Evolutionary conservation across 176 grass and related monocot species (phyloP).

Genomic region (Phragmites australis): DNA sequence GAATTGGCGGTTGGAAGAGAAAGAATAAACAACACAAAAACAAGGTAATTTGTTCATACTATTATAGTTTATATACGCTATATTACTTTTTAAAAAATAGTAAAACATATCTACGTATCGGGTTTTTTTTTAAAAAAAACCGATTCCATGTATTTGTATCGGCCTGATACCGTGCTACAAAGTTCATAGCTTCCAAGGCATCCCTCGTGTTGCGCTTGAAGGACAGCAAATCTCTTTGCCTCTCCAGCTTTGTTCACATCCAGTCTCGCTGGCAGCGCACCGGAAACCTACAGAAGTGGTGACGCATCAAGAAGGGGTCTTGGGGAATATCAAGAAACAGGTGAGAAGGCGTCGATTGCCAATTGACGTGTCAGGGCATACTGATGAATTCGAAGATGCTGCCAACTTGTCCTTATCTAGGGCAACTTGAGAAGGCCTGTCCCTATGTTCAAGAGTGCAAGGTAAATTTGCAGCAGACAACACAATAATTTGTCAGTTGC

Average conservation of each 20-base stretch:
- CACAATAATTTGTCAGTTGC: neutral
- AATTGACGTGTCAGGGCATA: slow-evolving; percentile 32
- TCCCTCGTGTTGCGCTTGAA: slow-evolving; percentile 73
- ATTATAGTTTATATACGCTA: too few relatives aligned
- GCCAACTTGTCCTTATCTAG: slow-evolving; percentile 49
- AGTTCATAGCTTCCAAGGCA: slow-evolving; percentile 80
- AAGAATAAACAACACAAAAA: neutral
- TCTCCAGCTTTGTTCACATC: slow-evolving; percentile 68
- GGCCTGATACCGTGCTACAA: too few relatives aligned
- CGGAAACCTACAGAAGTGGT: slow-evolving; percentile 49
- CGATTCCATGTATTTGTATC: too few relatives aligned
- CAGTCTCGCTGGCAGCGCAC: slow-evolving; percentile 29
- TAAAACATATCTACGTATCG: too few relatives aligned
- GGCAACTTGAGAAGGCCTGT: slow-evolving; percentile 43
- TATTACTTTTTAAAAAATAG: too few relatives aligned
- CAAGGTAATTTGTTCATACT: slow-evolving; percentile 53
- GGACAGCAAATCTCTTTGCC: slow-evolving; percentile 67
- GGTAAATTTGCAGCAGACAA: neutral
- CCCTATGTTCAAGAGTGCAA: slow-evolving; percentile 38
- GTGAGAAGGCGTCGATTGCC: neutral
- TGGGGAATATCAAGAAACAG: slow-evolving; percentile 21
- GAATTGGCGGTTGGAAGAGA: too few relatives aligned
- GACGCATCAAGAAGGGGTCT: slow-evolving; percentile 29
- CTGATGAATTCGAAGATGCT: slow-evolving; percentile 31
- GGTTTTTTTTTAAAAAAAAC: too few relatives aligned